Base-by-base conservation (phyloP, 1,284 basidiomycete species). In the Tilletia horrida region DNA sequence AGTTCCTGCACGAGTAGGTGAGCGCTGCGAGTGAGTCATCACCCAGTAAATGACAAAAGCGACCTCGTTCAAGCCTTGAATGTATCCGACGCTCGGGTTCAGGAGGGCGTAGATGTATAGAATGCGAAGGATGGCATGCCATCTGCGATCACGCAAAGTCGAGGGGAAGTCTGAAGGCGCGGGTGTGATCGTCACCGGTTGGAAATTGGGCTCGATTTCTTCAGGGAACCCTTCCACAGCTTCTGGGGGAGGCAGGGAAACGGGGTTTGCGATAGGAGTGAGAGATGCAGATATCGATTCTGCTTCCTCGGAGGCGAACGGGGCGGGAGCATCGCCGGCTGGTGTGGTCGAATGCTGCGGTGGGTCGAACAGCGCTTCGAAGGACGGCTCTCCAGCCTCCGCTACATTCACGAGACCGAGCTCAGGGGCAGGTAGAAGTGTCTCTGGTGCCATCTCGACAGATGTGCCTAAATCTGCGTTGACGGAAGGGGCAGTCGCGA, bases 41-140 rank as follows among this genome's bases (percentile, higher is more conserved):
- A 75, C 76, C 48, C 73, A 76, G 31, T 80, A 67, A 18, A 81
- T 62, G 6, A 77, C 76, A 65, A 75, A 75, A n/a, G 77, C 72
- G 0, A 78, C 73, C 63, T 81, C 77, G 61, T 77, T 71, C 78
- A 81, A 75, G n/a, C 79, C 78, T 48, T 81, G 80, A 2, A 81
- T 73, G 52, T 80, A 80, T 25, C 78, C 79, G 1, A 75, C 71
- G 64, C 73, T 74, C 4, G 80, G 80, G 31, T 81, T 80, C 47
- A 81, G 74, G 2, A 79, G 66, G 18, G 80, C 76, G 61, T 79
- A 79, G 25, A 81, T 48, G 63, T 74, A 81, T 31, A 81, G 72
- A 7, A 81, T 76, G 29, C 80, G 76, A 1, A 81, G 62, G 13
- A 81, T 66, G 11, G 77, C 73, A 64, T 81, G 77, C 78, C 79